These are phyloP conservation scores for Globisporangium orthogonon DNA, from an alignment of 352 stramenopile species.

Conservation along the genomic window DNA sequence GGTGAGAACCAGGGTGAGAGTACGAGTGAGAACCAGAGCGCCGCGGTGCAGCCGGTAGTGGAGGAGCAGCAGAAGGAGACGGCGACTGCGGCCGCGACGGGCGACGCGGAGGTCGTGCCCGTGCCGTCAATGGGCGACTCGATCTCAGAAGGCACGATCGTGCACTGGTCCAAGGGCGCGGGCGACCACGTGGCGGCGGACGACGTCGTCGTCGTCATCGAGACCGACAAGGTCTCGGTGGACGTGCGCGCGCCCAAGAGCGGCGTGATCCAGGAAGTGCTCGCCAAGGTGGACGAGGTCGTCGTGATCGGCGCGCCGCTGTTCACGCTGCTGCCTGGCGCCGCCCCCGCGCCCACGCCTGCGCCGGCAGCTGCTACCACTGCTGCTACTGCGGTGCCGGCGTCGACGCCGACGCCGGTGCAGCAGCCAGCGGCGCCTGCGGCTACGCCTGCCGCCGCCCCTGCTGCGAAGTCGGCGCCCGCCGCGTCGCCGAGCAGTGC, in stretches of 20 bases:
- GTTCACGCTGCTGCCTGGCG: slow-evolving; percentile 42
- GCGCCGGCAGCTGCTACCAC: too few species aligned
- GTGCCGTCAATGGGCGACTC: slow-evolving; percentile 92
- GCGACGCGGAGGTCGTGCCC: slow-evolving; percentile 67
- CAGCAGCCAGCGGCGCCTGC: slow-evolving; percentile 10
- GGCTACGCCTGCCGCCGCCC: slow-evolving; percentile 8
- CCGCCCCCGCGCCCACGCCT: background rate
- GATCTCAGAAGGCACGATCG: slow-evolving; percentile 97
- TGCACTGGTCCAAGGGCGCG: slow-evolving; percentile 80
- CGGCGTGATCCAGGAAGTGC: slow-evolving; percentile 89
- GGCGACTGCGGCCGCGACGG: slow-evolving; percentile 10
- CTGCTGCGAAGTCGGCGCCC: slow-evolving; percentile 19
- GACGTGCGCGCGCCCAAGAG: slow-evolving; percentile 88
- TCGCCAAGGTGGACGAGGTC: slow-evolving; percentile 93
- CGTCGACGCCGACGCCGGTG: slow-evolving; percentile 9
- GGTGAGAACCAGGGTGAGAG: slow-evolving; percentile 6
- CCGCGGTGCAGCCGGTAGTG: too few species aligned
- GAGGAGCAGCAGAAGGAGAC: background rate
- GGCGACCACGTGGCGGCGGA: slow-evolving; percentile 95
- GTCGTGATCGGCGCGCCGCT: slow-evolving; percentile 92
- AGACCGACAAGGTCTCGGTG: slow-evolving; percentile 98
- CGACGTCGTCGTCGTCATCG: slow-evolving; percentile 96
- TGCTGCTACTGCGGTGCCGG: slow-evolving; percentile 4
- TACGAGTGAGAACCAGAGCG: too few species aligned
- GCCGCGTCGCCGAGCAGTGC: slow-evolving; percentile 1